These are phyloP conservation scores for Straminergon stramineum DNA, from an alignment of 225 moss, liverwort and hornwort genomes.

Conservation along the genomic window DNA sequence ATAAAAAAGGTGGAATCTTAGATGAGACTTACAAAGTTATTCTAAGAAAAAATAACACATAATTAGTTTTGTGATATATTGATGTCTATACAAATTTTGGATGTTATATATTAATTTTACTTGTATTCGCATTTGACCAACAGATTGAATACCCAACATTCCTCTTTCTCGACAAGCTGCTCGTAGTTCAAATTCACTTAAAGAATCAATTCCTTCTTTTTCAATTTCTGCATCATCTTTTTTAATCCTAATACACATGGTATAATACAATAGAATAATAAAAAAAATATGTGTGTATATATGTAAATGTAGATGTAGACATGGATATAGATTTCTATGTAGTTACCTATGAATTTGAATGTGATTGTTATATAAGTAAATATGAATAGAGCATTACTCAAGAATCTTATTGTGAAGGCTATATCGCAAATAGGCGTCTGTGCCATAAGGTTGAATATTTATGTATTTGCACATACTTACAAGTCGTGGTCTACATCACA, in stretches of 20 bases:
- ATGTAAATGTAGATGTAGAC: rapidly evolving
- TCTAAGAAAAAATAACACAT: neutral
- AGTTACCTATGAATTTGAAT: neutral
- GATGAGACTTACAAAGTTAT: neutral
- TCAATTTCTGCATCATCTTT: slow-evolving; percentile 64
- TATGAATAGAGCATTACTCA: neutral
- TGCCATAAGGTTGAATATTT: slow-evolving; percentile 84
- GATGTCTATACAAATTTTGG: too few species aligned
- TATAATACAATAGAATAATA: too few species aligned
- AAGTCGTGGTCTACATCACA: slow-evolving; percentile 47
- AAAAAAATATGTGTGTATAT: neutral
- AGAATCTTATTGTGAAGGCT: slow-evolving; percentile 58
- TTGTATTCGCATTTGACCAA: slow-evolving; percentile 51
- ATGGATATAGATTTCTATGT: rapidly evolving
- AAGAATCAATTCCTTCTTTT: slow-evolving; percentile 58
- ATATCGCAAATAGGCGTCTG: slow-evolving; percentile 54
- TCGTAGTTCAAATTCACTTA: slow-evolving; percentile 50
- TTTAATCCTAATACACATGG: slow-evolving; percentile 29
- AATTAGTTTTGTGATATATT: neutral
- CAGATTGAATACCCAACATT: slow-evolving; percentile 68
- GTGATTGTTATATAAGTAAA: too few species aligned
- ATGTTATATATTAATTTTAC: neutral
- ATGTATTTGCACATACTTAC: slow-evolving; percentile 95
- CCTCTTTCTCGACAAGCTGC: slow-evolving; percentile 62
- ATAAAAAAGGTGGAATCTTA: neutral